Base-by-base conservation (phyloP, 1,284 basidiomycete genomes). In the Inonotus hispidus region DNA sequence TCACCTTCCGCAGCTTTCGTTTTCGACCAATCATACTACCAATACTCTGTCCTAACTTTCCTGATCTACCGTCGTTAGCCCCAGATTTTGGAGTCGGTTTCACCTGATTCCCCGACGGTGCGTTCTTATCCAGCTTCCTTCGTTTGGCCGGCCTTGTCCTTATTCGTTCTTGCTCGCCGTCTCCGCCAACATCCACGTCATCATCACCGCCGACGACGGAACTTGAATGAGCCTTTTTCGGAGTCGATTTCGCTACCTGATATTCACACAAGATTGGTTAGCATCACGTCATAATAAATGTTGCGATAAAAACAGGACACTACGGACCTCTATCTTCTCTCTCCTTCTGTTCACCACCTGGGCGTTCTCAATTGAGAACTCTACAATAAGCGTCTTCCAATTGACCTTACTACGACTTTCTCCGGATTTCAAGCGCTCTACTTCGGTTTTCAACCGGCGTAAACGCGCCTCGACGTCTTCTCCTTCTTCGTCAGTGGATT, bases 331-430 rank as follows among this genome's bases (percentile, higher is more conserved):
- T 3, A 37, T 50, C 32, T 65, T 55, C 13, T 80, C 79, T 53
- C 78, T 76, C 63, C 90, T 77, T 60, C 90, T 77, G 63, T 88
- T 85, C 27, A 92, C 84, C 23, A 95, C 93, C 73, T 95, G 90
- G 3, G 93, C 79, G 69, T 98, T 97, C 78, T 98, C 93, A 60
- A 96, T 91, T 43, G 92, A 94, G 73, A 95, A 96, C 75, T 97
- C 94, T 35, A 94, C 84, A 65, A 96, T 87, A 56, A 97, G 75
- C 13, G 85, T 82, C 32, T 87, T 86, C 65, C 79, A 82, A 16
- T 16, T 43, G 32, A 65, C 73, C 67, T 76, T 79, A 68, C 75
- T 79, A 54, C 65, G 67, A 2, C 38, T n/a, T 27, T 69, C 74
- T 25, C 75, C 71, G 6, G 71, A 67, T 11, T 67, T 70, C 23